Percentiles rank a stretch among this genome's conserved stretches.
phyloP scores from a whole-genome alignment of 257 asterid species.

The Solanum chilense region DNA sequence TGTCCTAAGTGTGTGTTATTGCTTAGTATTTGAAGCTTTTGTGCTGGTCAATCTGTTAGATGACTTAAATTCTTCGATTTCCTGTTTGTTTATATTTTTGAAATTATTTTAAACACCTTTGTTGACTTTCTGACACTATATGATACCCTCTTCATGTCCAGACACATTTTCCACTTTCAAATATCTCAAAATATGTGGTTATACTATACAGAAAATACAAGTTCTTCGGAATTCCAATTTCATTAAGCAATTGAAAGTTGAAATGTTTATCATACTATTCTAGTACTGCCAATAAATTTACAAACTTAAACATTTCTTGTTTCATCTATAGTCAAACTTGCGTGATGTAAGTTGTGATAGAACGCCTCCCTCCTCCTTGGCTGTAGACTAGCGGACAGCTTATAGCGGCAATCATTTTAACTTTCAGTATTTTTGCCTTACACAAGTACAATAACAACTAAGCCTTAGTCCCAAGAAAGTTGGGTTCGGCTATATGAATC shows the following conservation, averaged over 20 bases:
- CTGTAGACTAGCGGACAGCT: neutral
- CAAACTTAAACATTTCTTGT: neutral
- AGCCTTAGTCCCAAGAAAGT: neutral
- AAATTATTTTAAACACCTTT: neutral
- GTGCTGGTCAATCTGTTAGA: neutral
- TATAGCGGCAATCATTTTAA: fast-evolving
- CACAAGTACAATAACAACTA: neutral
- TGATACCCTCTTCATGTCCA: neutral
- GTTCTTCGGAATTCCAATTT: neutral
- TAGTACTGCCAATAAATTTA: neutral
- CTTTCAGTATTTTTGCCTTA: neutral
- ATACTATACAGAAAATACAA: neutral
- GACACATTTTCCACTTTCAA: neutral
- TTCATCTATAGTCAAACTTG: neutral
- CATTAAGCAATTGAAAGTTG: neutral
- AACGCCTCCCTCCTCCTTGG: neutral
- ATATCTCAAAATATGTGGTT: neutral
- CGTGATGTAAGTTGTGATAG: neutral
- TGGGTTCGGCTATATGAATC: neutral
- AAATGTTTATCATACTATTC: no score
- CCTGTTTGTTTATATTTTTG: neutral
- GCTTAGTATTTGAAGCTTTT: neutral
- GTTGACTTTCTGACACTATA: neutral
- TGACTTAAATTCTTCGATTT: neutral
- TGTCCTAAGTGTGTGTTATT: neutral